Percentiles rank a stretch among this genome's conserved stretches.
Conservation (phyloP, 1,284 basidiomycete genomes). For the Malassezia yamatoensis region DNA sequence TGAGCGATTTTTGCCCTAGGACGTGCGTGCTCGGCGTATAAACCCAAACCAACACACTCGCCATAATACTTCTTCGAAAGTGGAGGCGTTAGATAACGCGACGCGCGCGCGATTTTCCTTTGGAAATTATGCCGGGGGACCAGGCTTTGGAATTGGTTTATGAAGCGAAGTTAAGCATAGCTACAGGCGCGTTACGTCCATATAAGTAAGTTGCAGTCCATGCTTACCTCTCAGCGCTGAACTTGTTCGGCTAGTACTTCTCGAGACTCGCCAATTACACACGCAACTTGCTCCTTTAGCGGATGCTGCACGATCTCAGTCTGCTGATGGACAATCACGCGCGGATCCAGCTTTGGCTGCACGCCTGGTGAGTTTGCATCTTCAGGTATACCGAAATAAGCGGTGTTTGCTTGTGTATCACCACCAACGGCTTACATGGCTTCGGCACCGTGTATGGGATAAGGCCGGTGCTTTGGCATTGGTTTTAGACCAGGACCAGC, state of each 20-base stretch:
- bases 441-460: conserved; percentile 80
- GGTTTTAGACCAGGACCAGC: conserved; percentile 56
- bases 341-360: conserved; percentile 53
- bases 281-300: conserved; percentile 51
- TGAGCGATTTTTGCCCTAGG: background rate
- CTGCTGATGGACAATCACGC: conserved; percentile 19
- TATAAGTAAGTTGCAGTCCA: conserved; percentile 57
- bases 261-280: conserved; percentile 80
- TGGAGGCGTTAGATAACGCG: background rate
- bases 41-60: conserved; percentile 6
- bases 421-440: conserved; percentile 65
- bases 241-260: conserved; percentile 70
- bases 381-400: conserved; percentile 79
- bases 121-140: conserved; percentile 56
- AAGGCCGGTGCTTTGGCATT: conserved; percentile 80
- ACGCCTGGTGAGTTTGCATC: conserved; percentile 72
- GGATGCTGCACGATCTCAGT: conserved; percentile 49
- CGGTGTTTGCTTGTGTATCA: conserved; percentile 88
- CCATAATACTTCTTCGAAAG: background rate
- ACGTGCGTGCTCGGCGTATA: conserved; percentile 8
- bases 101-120: background rate
- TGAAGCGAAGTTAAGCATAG: conserved; percentile 71
- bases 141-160: conserved; percentile 74
- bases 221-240: conserved; percentile 52
- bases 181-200: conserved; percentile 72